phyloP scores from a whole-genome alignment of 176 grass and related monocot genomes.

The Cenchrus fungigraminus region DNA sequence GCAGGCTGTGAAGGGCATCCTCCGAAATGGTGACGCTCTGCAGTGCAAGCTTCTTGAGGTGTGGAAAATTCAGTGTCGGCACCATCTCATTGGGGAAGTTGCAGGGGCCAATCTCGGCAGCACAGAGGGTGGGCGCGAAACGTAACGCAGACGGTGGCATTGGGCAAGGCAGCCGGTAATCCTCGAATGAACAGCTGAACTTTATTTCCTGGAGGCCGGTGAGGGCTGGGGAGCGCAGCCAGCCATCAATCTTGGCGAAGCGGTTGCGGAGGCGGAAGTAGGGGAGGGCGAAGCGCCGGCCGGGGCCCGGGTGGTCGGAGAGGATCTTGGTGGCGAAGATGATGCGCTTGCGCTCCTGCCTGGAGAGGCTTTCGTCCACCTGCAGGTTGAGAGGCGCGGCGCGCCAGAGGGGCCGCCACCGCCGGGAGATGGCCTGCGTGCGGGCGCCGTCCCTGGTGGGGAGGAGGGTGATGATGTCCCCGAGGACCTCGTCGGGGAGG shows the following conservation, averaged over 20 bases:
- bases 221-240: background rate
- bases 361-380: accelerated
- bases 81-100: background rate
- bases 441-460: background rate
- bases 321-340: background rate
- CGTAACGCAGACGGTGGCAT: background rate
- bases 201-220: background rate
- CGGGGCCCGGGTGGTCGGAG: background rate
- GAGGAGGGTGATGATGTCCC: background rate
- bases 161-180: background rate
- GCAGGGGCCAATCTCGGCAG: accelerated
- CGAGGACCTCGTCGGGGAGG: background rate
- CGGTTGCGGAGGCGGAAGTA: background rate
- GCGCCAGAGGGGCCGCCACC: background rate
- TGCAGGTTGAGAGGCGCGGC: background rate
- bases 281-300: background rate
- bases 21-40: background rate
- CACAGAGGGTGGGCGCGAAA: background rate
- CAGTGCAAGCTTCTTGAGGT: background rate
- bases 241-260: background rate
- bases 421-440: background rate
- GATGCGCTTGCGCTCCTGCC: background rate
- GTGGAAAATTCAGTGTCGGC: background rate
- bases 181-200: background rate
- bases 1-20: background rate